Evolutionary conservation across 202 grass and related monocot genomes (phyloP).

Genomic region (Dendrocalamus latiflorus): DNA sequence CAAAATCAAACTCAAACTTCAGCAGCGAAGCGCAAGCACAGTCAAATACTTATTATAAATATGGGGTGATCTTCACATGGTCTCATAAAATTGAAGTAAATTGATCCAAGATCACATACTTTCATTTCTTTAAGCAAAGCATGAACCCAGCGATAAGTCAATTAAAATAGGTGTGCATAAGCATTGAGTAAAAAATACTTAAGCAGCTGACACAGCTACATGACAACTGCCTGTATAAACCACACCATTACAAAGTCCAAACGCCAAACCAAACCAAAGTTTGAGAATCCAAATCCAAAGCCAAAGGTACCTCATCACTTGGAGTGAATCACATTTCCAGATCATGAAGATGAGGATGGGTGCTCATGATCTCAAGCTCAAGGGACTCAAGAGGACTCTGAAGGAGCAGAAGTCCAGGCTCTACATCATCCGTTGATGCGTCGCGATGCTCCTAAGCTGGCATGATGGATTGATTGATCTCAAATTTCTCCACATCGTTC

Average conservation of each 20-base stretch:
- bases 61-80: too few relatives aligned
- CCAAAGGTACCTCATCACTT: background rate
- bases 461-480: conserved; percentile 22
- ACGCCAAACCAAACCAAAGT: conserved; percentile 12
- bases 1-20: too few relatives aligned
- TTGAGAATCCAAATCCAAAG: conserved; percentile 1
- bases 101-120: conserved; percentile 24
- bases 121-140: conserved; percentile 12
- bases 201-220: conserved; percentile 4
- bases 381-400: conserved; percentile 40
- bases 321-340: background rate
- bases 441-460: conserved; percentile 49
- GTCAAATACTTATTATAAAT: too few relatives aligned
- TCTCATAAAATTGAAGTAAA: background rate
- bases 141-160: conserved; percentile 21
- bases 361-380: conserved; percentile 26
- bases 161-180: background rate
- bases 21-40: too few relatives aligned
- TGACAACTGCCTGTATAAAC: conserved; percentile 12
- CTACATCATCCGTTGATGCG: conserved; percentile 54
- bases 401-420: conserved; percentile 55
- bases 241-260: background rate
- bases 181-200: conserved; percentile 2
- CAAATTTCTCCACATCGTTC: background rate
- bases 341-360: conserved; percentile 26